Evolutionary conservation across 2,329 filamentous ascomycete species (phyloP).

Genomic region (Aspergillus transmontanensis): DNA sequence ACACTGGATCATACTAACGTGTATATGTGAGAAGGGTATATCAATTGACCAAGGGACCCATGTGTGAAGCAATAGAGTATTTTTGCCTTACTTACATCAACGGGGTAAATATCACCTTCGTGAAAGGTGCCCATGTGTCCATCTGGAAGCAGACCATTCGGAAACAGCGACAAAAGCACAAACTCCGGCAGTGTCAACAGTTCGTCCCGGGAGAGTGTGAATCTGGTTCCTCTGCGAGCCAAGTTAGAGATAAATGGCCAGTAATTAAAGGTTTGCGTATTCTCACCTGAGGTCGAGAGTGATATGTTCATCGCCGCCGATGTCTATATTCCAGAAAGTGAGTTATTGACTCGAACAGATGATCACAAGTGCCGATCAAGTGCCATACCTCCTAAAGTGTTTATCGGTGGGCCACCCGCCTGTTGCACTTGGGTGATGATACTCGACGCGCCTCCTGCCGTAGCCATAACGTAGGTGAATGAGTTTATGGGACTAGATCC

Average conservation of each 20-base stretch:
- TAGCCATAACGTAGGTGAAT: slow-evolving; percentile 97
- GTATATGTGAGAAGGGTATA: slow-evolving; percentile 17
- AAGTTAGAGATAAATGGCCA: slow-evolving; percentile 17
- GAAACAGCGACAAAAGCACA: slow-evolving; percentile 94
- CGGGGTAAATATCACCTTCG: slow-evolving; percentile 91
- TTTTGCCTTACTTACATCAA: slow-evolving; percentile 73
- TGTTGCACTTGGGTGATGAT: slow-evolving; percentile 99
- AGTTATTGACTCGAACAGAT: slow-evolving; percentile 5
- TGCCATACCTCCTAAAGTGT: slow-evolving; percentile 78
- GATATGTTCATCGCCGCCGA: slow-evolving; percentile 89
- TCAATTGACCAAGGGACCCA: neutral
- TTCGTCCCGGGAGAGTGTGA: slow-evolving; percentile 92
- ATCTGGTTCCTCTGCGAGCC: slow-evolving; percentile 75
- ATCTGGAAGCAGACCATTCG: slow-evolving; percentile 96
- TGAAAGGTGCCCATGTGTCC: slow-evolving; percentile 92
- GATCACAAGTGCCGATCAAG: neutral
- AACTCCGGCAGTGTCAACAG: slow-evolving; percentile 95
- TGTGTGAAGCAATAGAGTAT: neutral
- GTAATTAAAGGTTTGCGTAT: slow-evolving; percentile 11
- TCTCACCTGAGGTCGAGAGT: slow-evolving; percentile 90
- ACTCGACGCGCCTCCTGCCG: slow-evolving; percentile 93
- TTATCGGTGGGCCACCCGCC: slow-evolving; percentile 79
- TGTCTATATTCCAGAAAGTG: slow-evolving; percentile 55
- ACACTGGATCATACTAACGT: slow-evolving; percentile 89
- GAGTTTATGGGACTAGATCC: slow-evolving; percentile 87